These are phyloP conservation scores for Cardamine resedifolia DNA, from an alignment of 345 rosid species.

Conservation along the genomic window DNA sequence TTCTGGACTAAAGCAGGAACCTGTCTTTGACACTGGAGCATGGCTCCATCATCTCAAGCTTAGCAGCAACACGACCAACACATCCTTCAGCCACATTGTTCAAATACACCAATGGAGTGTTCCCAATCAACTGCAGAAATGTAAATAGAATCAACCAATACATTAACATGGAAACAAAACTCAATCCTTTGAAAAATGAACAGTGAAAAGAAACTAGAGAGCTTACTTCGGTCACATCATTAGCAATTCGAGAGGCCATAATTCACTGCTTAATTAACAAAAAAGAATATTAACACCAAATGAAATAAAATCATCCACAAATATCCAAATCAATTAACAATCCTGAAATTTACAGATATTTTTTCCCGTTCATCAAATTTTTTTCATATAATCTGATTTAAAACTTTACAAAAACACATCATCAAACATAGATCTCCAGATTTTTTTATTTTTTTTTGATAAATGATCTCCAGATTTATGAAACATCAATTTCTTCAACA, in stretches of 20 bases:
- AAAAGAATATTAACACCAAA: not conserved
- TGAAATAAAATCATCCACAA: not conserved
- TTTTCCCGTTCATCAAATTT: no score
- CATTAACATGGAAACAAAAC: constrained; percentile 1
- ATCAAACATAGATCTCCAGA: not conserved
- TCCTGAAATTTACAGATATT: no score
- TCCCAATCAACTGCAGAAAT: constrained; percentile 65
- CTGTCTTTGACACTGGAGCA: constrained; percentile 86
- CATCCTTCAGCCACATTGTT: constrained; percentile 71
- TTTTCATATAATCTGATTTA: not conserved
- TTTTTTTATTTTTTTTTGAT: no score
- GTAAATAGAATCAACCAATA: constrained; percentile 1
- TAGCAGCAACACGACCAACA: constrained; percentile 77
- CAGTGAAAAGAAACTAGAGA: not conserved
- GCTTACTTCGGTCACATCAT: constrained; percentile 82
- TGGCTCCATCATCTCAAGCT: constrained; percentile 83
- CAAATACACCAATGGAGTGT: constrained; percentile 82
- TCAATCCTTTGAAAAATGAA: not conserved
- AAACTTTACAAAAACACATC: constrained; percentile 17
- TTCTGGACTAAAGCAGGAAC: constrained; percentile 23
- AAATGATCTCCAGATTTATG: no score
- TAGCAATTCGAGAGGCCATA: constrained; percentile 68
- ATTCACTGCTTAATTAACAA: constrained; percentile 35
- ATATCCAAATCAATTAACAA: not conserved
- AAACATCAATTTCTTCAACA: not conserved